These are phyloP conservation scores for Rhodotorula glutinis DNA, from an alignment of 1,284 basidiomycete genomes.

Conservation along the genomic window DNA sequence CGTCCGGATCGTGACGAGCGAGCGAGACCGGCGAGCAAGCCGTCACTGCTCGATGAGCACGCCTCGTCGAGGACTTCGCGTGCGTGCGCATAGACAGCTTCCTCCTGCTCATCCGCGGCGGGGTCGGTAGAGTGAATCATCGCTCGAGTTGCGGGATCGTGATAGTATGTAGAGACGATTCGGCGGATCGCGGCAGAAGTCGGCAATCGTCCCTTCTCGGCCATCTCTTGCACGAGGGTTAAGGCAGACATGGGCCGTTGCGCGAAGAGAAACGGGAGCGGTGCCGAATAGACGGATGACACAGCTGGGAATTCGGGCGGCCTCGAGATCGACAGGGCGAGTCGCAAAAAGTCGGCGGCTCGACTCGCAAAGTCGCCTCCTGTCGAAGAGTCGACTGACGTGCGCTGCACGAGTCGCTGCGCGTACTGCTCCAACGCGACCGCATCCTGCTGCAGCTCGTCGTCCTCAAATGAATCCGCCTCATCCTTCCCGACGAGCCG, in stretches of 20 bases:
- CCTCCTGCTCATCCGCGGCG: not conserved
- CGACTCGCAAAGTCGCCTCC: not conserved
- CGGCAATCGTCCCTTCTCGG: not conserved
- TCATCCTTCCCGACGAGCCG: not conserved
- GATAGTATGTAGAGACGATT: not conserved
- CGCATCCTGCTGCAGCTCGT: not conserved
- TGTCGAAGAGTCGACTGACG: too few species aligned
- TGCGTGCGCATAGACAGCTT: conserved; percentile 26
- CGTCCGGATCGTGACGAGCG: too few species aligned
- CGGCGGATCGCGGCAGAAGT: not conserved
- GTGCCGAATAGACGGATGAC: not conserved
- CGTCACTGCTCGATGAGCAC: conserved; percentile 2
- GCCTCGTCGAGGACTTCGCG: conserved; percentile 30
- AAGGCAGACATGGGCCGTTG: not conserved
- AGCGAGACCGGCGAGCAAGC: too few species aligned
- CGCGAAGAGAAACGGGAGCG: not conserved
- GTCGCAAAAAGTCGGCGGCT: not conserved
- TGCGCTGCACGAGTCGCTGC: not conserved
- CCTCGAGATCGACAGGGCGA: conserved; percentile 1
- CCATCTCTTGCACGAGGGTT: not conserved
- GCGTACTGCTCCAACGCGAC: too few species aligned
- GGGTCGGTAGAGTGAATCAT: not conserved
- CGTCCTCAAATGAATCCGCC: not conserved
- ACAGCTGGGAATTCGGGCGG: too few species aligned
- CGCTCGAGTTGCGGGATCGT: not conserved